Conservation (phyloP, 441 rosid species). For the Mallotus repandus region DNA sequence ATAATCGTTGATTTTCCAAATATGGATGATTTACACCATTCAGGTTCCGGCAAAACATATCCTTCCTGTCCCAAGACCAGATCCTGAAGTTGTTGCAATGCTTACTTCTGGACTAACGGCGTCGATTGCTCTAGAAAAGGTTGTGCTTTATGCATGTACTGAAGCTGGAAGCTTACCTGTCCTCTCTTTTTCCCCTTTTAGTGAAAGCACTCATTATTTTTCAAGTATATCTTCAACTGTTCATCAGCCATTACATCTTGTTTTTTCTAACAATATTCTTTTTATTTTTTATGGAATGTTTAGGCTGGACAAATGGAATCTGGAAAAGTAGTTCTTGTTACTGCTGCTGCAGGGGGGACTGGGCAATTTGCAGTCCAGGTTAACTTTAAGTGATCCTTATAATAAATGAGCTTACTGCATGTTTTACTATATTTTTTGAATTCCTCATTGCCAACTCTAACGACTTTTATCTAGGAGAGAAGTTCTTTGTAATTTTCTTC, state of each 20-base stretch:
- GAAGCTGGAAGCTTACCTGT: background rate
- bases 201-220: background rate
- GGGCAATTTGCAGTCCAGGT: constrained; percentile 99
- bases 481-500: background rate
- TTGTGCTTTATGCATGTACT: constrained; percentile 23
- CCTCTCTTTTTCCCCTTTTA: background rate
- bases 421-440: background rate
- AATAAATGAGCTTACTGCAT: constrained; percentile 6
- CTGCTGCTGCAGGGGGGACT: constrained; percentile 99
- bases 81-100: constrained; percentile 98
- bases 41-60: constrained; percentile 80
- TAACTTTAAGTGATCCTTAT: constrained; percentile 16
- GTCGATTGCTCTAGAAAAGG: constrained; percentile 93
- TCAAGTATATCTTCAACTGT: background rate
- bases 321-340: constrained; percentile 79
- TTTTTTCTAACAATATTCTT: constrained; percentile 21
- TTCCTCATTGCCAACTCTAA: background rate
- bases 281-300: constrained; percentile 23
- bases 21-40: constrained; percentile 14
- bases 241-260: constrained; percentile 7
- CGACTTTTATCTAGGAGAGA: constrained; percentile 1
- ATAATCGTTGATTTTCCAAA: constrained; percentile 10
- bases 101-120: constrained; percentile 99
- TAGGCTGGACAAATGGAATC: constrained; percentile 91
- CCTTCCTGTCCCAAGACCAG: constrained; percentile 91